phyloP scores from a whole-genome alignment of 371 early-diverging fungal species.

The Mucor circinelloides region DNA sequence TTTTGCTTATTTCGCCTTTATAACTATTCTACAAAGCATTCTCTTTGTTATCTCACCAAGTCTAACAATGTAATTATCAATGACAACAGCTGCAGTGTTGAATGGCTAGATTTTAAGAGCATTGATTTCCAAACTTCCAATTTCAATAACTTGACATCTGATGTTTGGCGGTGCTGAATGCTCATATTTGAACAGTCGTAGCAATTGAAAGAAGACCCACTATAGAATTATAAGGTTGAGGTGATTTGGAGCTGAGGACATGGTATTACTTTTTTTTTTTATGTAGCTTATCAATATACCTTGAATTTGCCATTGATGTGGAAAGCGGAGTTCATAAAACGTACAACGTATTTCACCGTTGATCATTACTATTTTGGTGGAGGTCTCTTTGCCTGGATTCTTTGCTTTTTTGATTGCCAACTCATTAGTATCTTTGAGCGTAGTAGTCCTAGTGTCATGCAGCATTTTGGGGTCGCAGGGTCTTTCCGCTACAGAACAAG shows the following conservation, averaged over 20 bases:
- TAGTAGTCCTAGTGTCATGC: too few species aligned
- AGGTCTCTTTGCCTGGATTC: too few species aligned
- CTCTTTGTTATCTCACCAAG: slow-evolving; percentile 17
- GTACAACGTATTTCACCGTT: slow-evolving; percentile 95
- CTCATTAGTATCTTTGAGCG: too few species aligned
- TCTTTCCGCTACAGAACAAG: too few species aligned
- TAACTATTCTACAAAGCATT: slow-evolving; percentile 16
- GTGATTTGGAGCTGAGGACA: too few species aligned
- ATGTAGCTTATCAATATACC: slow-evolving; percentile 17
- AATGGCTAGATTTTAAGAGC: slow-evolving; percentile 18
- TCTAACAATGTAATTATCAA: slow-evolving; percentile 8
- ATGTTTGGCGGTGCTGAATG: slow-evolving; percentile 14
- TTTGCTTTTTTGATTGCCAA: too few species aligned
- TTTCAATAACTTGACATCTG: slow-evolving; percentile 13
- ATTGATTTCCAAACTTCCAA: slow-evolving; percentile 15
- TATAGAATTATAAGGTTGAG: too few species aligned
- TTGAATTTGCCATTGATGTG: slow-evolving; percentile 11
- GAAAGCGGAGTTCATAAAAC: slow-evolving; percentile 35
- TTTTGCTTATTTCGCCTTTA: slow-evolving; percentile 9
- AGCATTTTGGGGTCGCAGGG: too few species aligned
- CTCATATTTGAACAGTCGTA: slow-evolving; percentile 12
- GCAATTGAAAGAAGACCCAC: slow-evolving; percentile 5
- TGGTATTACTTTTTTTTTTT: neutral
- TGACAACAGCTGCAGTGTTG: slow-evolving; percentile 7
- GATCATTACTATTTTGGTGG: too few species aligned